phyloP scores from a whole-genome alignment of 176 grass and related monocot genomes.

The Ensete ventricosum region DNA sequence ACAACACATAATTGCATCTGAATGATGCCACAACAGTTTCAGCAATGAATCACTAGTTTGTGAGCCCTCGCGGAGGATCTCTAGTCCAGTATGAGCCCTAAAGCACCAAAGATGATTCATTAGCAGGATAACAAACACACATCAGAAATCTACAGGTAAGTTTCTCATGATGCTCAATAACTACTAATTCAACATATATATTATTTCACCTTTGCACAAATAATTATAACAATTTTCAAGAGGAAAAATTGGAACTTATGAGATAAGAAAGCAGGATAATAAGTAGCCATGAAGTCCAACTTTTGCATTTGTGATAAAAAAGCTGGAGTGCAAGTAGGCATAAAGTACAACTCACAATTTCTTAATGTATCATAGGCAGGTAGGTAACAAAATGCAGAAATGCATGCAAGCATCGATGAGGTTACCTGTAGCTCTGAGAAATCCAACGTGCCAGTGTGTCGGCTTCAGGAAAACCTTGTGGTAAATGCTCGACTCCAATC shows the following conservation, averaged over 20 bases:
- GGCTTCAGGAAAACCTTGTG: constrained; percentile 61
- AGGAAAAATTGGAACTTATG: no score
- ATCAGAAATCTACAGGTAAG: background rate
- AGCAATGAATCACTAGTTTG: constrained; percentile 38
- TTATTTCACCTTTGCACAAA: no score
- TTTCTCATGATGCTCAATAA: no score
- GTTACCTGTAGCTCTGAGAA: constrained; percentile 64
- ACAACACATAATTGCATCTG: constrained; percentile 72
- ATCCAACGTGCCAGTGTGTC: constrained; percentile 67
- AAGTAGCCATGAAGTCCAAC: no score
- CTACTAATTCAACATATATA: no score
- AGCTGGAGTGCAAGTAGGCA: no score
- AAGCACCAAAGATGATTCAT: background rate
- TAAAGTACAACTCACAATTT: no score
- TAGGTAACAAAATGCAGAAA: background rate
- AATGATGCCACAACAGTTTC: constrained; percentile 73
- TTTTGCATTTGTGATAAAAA: no score
- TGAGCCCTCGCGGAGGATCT: constrained; percentile 38
- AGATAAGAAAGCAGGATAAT: no score
- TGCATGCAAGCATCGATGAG: background rate
- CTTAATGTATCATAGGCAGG: no score
- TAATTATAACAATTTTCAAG: no score
- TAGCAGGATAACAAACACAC: background rate
- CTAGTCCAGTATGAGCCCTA: constrained; percentile 62
- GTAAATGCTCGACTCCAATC: constrained; percentile 46